phyloP scores from a whole-genome alignment of 345 rosid genomes.

The Eucalyptus tenuipes region DNA sequence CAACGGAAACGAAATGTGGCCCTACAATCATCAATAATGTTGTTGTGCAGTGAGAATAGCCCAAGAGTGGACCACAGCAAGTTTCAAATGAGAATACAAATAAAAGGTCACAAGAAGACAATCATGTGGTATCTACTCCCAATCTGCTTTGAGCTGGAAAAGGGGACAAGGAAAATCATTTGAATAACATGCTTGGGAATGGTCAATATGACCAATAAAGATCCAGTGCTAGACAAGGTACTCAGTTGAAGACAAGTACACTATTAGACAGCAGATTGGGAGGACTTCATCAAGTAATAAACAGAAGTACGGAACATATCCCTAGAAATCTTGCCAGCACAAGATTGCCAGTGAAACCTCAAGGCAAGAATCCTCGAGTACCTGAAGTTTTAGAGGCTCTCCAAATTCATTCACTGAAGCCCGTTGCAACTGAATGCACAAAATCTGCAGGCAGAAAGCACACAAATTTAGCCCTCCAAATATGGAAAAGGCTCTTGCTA shows the following conservation, averaged over 20 bases:
- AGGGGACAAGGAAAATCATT: not conserved
- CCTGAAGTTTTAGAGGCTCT: slow-evolving; percentile 64
- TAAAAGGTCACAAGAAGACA: not conserved
- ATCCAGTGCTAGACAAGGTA: not conserved
- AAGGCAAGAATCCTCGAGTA: slow-evolving; percentile 1
- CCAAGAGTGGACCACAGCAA: not conserved
- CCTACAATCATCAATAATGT: slow-evolving; percentile 20
- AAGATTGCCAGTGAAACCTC: not conserved
- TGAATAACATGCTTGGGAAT: not conserved
- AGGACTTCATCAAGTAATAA: not conserved
- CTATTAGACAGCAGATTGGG: not conserved
- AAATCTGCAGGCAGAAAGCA: slow-evolving; percentile 38
- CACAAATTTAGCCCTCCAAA: not conserved
- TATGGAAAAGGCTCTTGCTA: not conserved
- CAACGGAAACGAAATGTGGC: slow-evolving; percentile 47
- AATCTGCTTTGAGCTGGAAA: not conserved
- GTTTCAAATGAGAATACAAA: not conserved
- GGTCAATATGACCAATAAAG: not conserved
- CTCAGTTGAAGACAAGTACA: not conserved
- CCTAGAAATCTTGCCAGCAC: not conserved
- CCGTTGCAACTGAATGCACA: slow-evolving; percentile 77
- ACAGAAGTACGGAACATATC: not conserved
- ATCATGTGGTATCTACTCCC: not conserved
- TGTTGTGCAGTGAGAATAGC: not conserved
- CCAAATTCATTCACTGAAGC: slow-evolving; percentile 49